Evolutionary conservation across 192 early-diverging fungal species (phyloP).

Genomic region (Rhizophlyctis rosea): DNA sequence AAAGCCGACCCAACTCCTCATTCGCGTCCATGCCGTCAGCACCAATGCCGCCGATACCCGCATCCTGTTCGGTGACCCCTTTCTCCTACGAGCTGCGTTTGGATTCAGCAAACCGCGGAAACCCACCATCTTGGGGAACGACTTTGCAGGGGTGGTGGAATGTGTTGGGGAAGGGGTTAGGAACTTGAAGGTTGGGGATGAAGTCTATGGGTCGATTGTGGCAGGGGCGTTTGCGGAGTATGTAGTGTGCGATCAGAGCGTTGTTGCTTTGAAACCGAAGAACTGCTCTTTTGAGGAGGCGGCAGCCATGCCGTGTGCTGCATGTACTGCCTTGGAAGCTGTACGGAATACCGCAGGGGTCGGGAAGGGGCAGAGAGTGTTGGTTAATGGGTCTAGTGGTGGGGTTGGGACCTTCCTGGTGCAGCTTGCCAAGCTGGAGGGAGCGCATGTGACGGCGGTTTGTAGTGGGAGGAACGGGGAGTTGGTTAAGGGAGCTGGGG

Average conservation of each 20-base stretch:
- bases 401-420: conserved; percentile 67
- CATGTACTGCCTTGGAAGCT: conserved; percentile 48
- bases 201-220: conserved; percentile 15
- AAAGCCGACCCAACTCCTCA: background rate
- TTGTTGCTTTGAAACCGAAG: conserved; percentile 46
- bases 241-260: conserved; percentile 34
- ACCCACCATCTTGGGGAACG: conserved; percentile 22
- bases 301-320: conserved; percentile 66
- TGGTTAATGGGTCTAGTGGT: conserved; percentile 72
- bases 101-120: background rate
- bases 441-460: conserved; percentile 53
- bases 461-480: conserved; percentile 49
- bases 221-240: conserved; percentile 47
- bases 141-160: conserved; percentile 30
- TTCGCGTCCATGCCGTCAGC: conserved; percentile 16
- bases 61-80: conserved; percentile 17
- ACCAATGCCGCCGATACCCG: conserved; percentile 28
- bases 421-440: conserved; percentile 52
- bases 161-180: conserved; percentile 20
- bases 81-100: conserved; percentile 8
- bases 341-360: conserved; percentile 56
- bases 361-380: conserved; percentile 50
- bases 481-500: conserved; percentile 48
- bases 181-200: conserved; percentile 26
- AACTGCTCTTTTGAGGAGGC: conserved; percentile 59